Evolutionary conservation across 495 filamentous ascomycete species (phyloP), one percentile per base, ranked within the genome.

Genomic region (Copromyces sp.): DNA sequence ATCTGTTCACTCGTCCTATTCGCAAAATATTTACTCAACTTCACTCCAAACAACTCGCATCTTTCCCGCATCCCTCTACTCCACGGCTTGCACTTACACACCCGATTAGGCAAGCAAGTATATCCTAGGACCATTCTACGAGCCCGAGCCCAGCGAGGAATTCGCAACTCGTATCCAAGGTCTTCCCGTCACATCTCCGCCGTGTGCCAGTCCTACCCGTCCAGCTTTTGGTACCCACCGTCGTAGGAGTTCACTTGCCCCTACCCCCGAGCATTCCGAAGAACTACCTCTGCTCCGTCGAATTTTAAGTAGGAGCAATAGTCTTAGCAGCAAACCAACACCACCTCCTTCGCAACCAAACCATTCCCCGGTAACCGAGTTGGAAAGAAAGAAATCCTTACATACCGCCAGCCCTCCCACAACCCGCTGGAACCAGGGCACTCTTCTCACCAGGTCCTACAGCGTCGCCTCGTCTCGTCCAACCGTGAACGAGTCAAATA

Each of bases 61-160:
- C 11, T 53, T 53, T 12, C 45, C 4, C 11, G 0, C 45, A 29
- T 29, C 45, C 45, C 29, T 17, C 53, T 16, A 61, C 53, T 61
- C 14, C 53, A 35, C 53, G 53, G 53, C 53, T 61, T 61, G 53
- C 29, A 61, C 53, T 61, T 61, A 61, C 12, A 61, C 29, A 35
- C 29, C 53, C 53, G 29, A 16, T 61, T 69, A 89, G 86, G 87
- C 87, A 4, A 79, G 80, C 45, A 84, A 85, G 65, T 86, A 87
- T 75, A 82, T 90, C 9, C 84, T 91, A 38, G 87, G 88, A 69
- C 89, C 89, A 16, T 45, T 80, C n/a, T 72, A 79, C 72, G 76
- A 79, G 14, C 79, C 74, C 6, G 78, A 79, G 61, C 79, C 79
- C 5, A 79, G 72, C 42, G 76, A 80, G 72, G 72, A 77, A 20